phyloP scores from a whole-genome alignment of 1,284 basidiomycete species.

The Puccinia novopanici region DNA sequence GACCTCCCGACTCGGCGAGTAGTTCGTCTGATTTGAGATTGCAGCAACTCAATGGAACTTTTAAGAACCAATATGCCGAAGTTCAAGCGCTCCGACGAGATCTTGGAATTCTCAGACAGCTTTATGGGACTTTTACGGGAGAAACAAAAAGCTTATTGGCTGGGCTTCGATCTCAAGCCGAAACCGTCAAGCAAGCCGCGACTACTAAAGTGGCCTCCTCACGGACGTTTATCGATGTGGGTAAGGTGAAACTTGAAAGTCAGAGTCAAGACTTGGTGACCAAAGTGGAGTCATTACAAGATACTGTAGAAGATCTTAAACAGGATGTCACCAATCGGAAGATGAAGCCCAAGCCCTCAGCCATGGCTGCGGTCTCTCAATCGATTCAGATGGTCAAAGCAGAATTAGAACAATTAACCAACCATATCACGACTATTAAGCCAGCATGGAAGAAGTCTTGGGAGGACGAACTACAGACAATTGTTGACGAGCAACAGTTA shows the following conservation, averaged over 20 bases:
- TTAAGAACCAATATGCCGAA: slow-evolving; percentile 89
- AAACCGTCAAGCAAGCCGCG: slow-evolving; percentile 81
- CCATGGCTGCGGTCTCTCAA: slow-evolving; percentile 73
- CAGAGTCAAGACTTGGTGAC: slow-evolving; percentile 88
- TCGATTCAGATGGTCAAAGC: slow-evolving; percentile 72
- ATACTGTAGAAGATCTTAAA: slow-evolving; percentile 84
- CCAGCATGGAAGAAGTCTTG: slow-evolving; percentile 99
- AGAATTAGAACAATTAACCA: slow-evolving; percentile 75
- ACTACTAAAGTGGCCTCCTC: slow-evolving; percentile 75
- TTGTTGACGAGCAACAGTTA: slow-evolving; percentile 96
- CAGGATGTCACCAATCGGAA: slow-evolving; percentile 89
- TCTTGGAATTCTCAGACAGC: slow-evolving; percentile 85
- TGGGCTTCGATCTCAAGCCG: slow-evolving; percentile 76
- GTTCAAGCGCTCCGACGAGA: slow-evolving; percentile 89
- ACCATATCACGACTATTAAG: slow-evolving; percentile 84
- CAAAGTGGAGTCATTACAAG: slow-evolving; percentile 88
- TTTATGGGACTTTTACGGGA: slow-evolving; percentile 88
- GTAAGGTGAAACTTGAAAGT: slow-evolving; percentile 83
- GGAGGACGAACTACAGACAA: slow-evolving; percentile 91
- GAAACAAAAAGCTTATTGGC: slow-evolving; percentile 82
- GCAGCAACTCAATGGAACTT: slow-evolving; percentile 68
- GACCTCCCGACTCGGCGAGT: slow-evolving; percentile 35
- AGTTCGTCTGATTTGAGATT: slow-evolving; percentile 62
- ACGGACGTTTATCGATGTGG: slow-evolving; percentile 83
- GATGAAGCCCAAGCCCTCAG: slow-evolving; percentile 74